Evolutionary conservation across 2,329 filamentous ascomycete species (phyloP), one percentile per base, ranked within the genome.

Genomic region (Xylariaceae sp.): DNA sequence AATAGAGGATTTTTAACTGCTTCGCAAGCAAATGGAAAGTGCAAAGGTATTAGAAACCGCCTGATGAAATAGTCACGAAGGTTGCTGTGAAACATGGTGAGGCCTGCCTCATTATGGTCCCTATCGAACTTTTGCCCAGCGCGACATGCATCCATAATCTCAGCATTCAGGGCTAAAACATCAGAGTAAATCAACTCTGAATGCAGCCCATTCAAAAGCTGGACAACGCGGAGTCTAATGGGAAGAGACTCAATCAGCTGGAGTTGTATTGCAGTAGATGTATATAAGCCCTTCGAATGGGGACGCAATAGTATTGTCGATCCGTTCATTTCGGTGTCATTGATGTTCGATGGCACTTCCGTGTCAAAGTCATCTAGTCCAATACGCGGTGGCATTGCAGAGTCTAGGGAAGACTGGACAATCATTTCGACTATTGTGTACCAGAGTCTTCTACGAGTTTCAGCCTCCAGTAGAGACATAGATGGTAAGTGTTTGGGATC

Each of bases 1-100:
- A 72, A 81, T 5, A 71, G 50, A 0, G 74, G 76, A 44, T 78
- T 71, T 1, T 58, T 54, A 5, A 62, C 67, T 10, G 75, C 71
- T 51, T 69, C 64, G 35, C 61, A 62, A 35, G 71, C 71, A 58
- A 75, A 81, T 0, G 73, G 67, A 7, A 71, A 72, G 53, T 85
- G 80, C 0, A 85, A 66, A 1, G 73, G 70, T 12, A 83, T 71
- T 2, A 82, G 57, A 57, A 81, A 82, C 12, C 81, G 76, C 5
- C 76, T 75, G 4, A 78, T 67, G 0, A 78, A 66, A 38, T 76
- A 74, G 43, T 81, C 73, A 22, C 80, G 63, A 5, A 82, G 59
- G 49, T 79, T 79, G 2, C 70, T 63, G 38, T 75, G 71, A 49
- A 76, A 77, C 0, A 60, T 22, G 0, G 63, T 66, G n/a, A 62